phyloP scores from a whole-genome alignment of 192 early-diverging fungal species.

The Mortierella antarctica region DNA sequence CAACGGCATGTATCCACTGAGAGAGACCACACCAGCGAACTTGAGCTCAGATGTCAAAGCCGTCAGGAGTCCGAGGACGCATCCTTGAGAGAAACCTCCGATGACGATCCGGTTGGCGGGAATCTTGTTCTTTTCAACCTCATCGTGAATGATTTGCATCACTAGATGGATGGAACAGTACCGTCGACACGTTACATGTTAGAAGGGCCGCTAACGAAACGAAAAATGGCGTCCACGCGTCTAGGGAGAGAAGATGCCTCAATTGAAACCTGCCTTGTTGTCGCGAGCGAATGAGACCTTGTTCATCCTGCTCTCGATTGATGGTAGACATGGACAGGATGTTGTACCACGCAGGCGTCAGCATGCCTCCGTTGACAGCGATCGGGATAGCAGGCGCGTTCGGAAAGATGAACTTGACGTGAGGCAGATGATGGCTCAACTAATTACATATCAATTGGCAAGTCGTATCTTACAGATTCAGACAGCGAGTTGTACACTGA shows the following conservation, averaged over 20 bases:
- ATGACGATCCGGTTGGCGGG: constrained; percentile 86
- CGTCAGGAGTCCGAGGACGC: constrained; percentile 79
- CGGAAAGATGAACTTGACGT: constrained; percentile 93
- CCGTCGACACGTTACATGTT: constrained; percentile 3
- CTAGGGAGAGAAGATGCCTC: not conserved
- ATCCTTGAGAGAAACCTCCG: constrained; percentile 95
- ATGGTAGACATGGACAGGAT: constrained; percentile 65
- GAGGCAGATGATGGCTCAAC: constrained; percentile 69
- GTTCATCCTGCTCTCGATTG: constrained; percentile 72
- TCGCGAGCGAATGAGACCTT: constrained; percentile 65
- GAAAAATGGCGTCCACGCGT: not conserved
- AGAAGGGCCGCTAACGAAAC: not conserved
- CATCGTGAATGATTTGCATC: constrained; percentile 63
- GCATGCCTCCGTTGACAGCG: constrained; percentile 83
- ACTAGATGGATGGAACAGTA: constrained; percentile 63
- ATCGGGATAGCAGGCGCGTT: constrained; percentile 78
- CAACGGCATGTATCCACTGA: constrained; percentile 87
- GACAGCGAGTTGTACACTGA: not conserved
- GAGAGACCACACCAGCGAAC: constrained; percentile 50
- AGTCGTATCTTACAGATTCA: not conserved
- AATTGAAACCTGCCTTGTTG: constrained; percentile 30
- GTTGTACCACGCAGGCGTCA: constrained; percentile 95
- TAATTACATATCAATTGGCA: constrained; percentile 55
- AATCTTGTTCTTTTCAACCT: constrained; percentile 80
- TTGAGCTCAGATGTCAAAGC: constrained; percentile 75